These are phyloP conservation scores for Trichoderma sp. DNA, from an alignment of 2,329 filamentous ascomycete species.

Conservation along the genomic window DNA sequence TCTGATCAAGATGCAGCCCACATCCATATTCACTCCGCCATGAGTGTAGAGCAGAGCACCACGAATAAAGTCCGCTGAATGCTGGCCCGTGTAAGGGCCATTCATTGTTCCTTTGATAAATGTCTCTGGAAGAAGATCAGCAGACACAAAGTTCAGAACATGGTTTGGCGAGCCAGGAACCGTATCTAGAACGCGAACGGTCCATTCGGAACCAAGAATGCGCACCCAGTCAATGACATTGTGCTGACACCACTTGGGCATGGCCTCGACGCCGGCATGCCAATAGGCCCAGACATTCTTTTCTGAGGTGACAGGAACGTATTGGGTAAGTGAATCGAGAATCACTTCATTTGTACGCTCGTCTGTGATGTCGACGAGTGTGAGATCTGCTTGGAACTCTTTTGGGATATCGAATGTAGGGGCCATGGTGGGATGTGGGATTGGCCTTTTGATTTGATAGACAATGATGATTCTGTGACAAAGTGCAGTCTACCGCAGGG, in stretches of 20 bases:
- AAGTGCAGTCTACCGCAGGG: too few relatives aligned
- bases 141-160: conserved; percentile 37
- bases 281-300: conserved; percentile 48
- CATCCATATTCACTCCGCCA: conserved; percentile 48
- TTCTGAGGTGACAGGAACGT: conserved; percentile 29
- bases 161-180: conserved; percentile 40
- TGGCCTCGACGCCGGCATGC: conserved; percentile 38
- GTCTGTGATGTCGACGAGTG: neutral
- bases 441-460: neutral
- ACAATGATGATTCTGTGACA: neutral
- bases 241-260: conserved; percentile 31
- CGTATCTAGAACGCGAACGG: conserved; percentile 41
- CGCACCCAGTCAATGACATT: conserved; percentile 43
- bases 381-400: neutral
- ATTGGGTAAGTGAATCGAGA: neutral
- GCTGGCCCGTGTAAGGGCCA: conserved; percentile 46
- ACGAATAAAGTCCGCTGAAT: conserved; percentile 49
- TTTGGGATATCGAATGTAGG: neutral
- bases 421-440: neutral
- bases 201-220: conserved; percentile 37
- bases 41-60: conserved; percentile 42
- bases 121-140: conserved; percentile 40
- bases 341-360: neutral
- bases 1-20: conserved; percentile 43
- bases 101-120: conserved; percentile 43